These are phyloP conservation scores for Botrytis deweyae DNA, from an alignment of 2,329 filamentous ascomycete genomes.

Conservation along the genomic window DNA sequence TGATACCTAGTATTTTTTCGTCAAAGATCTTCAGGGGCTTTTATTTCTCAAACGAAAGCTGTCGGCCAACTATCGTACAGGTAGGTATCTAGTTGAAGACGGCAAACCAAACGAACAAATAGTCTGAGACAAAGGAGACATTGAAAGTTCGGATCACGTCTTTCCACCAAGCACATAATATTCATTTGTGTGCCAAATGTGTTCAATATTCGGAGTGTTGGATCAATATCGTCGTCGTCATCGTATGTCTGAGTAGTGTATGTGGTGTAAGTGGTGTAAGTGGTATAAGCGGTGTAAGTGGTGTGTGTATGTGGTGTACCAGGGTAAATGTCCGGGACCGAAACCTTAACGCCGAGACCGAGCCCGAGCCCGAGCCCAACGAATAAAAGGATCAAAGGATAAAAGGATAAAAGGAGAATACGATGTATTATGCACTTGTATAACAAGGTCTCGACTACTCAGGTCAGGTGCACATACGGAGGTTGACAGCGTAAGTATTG, in stretches of 20 bases:
- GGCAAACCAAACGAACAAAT: neutral
- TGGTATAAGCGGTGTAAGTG: too few relatives aligned
- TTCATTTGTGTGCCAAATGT: rapidly evolving
- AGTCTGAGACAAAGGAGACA: neutral
- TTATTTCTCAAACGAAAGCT: neutral
- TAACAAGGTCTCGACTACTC: neutral
- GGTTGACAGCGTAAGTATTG: too few relatives aligned
- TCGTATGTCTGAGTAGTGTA: neutral
- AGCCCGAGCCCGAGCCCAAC: neutral
- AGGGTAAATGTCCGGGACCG: too few relatives aligned
- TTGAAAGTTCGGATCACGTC: neutral
- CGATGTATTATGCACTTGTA: neutral
- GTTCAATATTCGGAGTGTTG: neutral
- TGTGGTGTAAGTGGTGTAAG: neutral
- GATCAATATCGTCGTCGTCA: neutral
- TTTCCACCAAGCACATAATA: neutral
- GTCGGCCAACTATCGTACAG: too few relatives aligned
- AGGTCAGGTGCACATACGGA: too few relatives aligned
- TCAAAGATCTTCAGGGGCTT: neutral
- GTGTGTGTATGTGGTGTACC: neutral
- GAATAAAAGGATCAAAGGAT: neutral
- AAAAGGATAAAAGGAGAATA: too few relatives aligned
- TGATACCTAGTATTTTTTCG: too few relatives aligned
- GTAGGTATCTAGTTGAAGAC: neutral
- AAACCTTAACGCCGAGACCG: neutral